Evolutionary conservation across 768 basidiomycete genomes (phyloP), one percentile per base, ranked within the genome.

Genomic region (Erythrobasidium yunnanense): DNA sequence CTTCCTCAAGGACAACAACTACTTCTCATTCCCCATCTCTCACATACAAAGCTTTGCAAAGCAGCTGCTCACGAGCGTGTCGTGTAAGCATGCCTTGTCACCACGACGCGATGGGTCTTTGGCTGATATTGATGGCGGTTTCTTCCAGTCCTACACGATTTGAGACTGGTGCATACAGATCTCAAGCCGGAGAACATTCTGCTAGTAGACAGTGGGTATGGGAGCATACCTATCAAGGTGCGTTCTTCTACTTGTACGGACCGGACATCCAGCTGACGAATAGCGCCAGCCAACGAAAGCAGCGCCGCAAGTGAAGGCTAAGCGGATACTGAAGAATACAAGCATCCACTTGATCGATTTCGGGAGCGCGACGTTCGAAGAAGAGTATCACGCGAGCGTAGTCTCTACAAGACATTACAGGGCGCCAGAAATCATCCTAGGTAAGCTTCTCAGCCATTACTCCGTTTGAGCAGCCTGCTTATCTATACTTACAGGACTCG

Each of bases 171-270:
- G 68, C 95, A 99, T 77, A 99, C 95, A 35, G 95, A 99, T 80
- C 82, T 99, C 57, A 99, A 99, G 77, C 95, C 95, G 32, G 95
- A 99, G 80, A 97, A 97, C 76, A 97, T 99, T 57, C 81, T 99
- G 25, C 83, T 99, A 55, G 91, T 93, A 20, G 82, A 85, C 75
- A 92, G 88, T 73, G 84, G 86, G 68, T 87, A 83, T 20, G 27
- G 33, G 15, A 51, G 68, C 8, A 66, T 75, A 5, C 70, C 68
- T 3, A 71, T 71, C 2, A 71, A 73, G 66, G 77, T 77, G 27
- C 69, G 77, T 71, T n/a, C n/a, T n/a, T n/a, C n/a, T n/a, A n/a
- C n/a, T n/a, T n/a, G n/a, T n/a, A n/a, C n/a, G n/a, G n/a, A n/a
- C n/a, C n/a, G n/a, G n/a, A n/a, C n/a, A n/a, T n/a, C n/a, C n/a